Conservation (phyloP, 495 filamentous ascomycete species). For the Amniculicola lignicola region DNA sequence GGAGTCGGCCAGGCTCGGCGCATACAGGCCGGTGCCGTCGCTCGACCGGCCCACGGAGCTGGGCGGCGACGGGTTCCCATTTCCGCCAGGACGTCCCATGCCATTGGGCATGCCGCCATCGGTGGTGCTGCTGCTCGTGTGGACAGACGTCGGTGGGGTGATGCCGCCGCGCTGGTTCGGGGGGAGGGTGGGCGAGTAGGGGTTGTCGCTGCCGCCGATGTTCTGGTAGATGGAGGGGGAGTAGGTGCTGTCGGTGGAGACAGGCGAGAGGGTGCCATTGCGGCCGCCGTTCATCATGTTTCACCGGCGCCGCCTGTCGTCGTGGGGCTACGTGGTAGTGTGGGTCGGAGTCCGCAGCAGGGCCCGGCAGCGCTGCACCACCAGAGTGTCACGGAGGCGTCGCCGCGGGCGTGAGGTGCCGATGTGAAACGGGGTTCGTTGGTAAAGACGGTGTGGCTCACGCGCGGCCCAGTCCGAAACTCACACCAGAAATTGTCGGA, state of each 20-base stretch:
- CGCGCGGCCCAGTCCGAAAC: slow-evolving; percentile 21
- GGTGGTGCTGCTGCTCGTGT: slow-evolving; percentile 31
- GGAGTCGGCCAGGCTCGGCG: slow-evolving; percentile 54
- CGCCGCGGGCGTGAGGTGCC: neutral
- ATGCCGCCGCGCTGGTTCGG: slow-evolving; percentile 28
- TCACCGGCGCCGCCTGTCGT: slow-evolving; percentile 5
- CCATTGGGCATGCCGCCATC: slow-evolving; percentile 33
- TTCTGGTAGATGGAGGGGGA: slow-evolving; percentile 64
- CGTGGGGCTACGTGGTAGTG: neutral
- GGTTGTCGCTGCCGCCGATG: slow-evolving; percentile 32
- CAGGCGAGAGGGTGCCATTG: slow-evolving; percentile 72
- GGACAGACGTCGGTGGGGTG: slow-evolving; percentile 32
- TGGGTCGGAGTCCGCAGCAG: slow-evolving; percentile 4
- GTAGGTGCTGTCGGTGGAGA: slow-evolving; percentile 79
- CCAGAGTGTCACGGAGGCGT: neutral
- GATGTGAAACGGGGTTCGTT: slow-evolving; percentile 23
- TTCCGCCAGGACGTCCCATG: slow-evolving; percentile 26
- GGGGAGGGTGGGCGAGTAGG: slow-evolving; percentile 30
- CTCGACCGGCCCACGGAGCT: slow-evolving; percentile 80
- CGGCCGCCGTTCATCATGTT: slow-evolving; percentile 58
- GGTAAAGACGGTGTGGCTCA: slow-evolving; percentile 11
- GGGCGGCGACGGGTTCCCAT: slow-evolving; percentile 75
- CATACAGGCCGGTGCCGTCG: slow-evolving; percentile 64
- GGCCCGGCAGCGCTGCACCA: neutral
- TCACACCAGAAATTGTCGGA: neutral